Conservation (phyloP, 306 rosid species). For the Cicer pinnatifidum region DNA sequence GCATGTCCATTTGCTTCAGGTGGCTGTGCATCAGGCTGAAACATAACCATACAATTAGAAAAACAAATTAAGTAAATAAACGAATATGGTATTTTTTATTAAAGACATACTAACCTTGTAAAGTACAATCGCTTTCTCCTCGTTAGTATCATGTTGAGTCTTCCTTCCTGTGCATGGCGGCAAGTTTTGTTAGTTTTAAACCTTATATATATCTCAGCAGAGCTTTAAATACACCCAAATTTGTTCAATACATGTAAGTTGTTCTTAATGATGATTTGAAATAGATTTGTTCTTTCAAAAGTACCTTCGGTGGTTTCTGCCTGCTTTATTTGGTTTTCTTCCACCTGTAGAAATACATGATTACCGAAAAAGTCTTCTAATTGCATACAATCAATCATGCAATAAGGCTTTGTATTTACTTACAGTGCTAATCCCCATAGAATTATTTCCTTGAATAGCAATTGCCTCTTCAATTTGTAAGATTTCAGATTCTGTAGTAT, state of each 20-base stretch:
- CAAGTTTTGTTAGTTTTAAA: constrained; percentile 44
- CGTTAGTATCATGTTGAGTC: constrained; percentile 61
- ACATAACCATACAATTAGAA: constrained; percentile 47
- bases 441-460: constrained; percentile 83
- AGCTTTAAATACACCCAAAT: constrained; percentile 4
- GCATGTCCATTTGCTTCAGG: constrained; percentile 72
- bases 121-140: constrained; percentile 91
- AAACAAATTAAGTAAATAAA: constrained; percentile 5
- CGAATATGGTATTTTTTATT: constrained; percentile 30
- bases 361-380: constrained; percentile 41
- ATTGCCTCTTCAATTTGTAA: constrained; percentile 95
- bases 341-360: constrained; percentile 62
- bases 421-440: constrained; percentile 62
- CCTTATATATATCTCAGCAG: constrained; percentile 31
- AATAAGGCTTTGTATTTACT: constrained; percentile 46
- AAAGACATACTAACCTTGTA: constrained; percentile 65
- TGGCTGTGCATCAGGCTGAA: constrained; percentile 73
- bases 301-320: constrained; percentile 69
- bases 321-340: constrained; percentile 70
- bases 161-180: constrained; percentile 61
- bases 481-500: constrained; percentile 83
- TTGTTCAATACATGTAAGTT: constrained; percentile 38
- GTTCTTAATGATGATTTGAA: constrained; percentile 41
- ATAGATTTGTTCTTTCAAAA: constrained; percentile 33
- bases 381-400: constrained; percentile 11